These are phyloP conservation scores for Inosperma sp. DNA, from an alignment of 768 basidiomycete genomes.

Conservation along the genomic window DNA sequence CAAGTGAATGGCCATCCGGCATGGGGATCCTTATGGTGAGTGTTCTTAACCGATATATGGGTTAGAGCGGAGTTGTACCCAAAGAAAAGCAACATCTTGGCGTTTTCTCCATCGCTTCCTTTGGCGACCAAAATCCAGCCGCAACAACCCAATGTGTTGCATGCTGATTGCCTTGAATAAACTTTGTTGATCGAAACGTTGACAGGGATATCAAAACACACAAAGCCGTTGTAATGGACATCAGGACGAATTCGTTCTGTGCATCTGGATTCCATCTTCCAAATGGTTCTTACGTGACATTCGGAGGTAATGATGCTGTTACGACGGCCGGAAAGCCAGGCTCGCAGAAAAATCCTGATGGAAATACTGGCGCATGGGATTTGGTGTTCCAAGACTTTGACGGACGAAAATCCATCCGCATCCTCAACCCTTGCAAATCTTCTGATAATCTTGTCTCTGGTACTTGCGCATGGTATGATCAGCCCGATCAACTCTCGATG, in stretches of 20 bases:
- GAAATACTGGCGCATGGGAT: constrained; percentile 55
- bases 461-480: constrained; percentile 69
- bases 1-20: constrained; percentile 56
- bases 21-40: constrained; percentile 61
- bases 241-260: constrained; percentile 71
- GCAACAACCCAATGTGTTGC: no score
- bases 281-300: constrained; percentile 67
- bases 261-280: constrained; percentile 78
- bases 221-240: constrained; percentile 61
- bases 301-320: constrained; percentile 75
- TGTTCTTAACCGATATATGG: no score
- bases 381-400: constrained; percentile 73
- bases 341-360: constrained; percentile 42
- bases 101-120: no score
- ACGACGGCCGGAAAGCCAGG: constrained; percentile 58
- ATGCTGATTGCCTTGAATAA: no score
- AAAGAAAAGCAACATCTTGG: no score
- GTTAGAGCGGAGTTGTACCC: no score
- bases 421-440: constrained; percentile 68
- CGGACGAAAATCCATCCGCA: constrained; percentile 74
- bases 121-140: no score
- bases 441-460: constrained; percentile 41
- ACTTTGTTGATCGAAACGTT: no score
- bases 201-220: constrained; percentile 59
- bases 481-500: constrained; percentile 56